Percentiles rank a stretch among this genome's conserved stretches.
Evolutionary conservation across 2,329 filamentous ascomycete genomes (phyloP).

Genomic region (Chaetomium sp.): DNA sequence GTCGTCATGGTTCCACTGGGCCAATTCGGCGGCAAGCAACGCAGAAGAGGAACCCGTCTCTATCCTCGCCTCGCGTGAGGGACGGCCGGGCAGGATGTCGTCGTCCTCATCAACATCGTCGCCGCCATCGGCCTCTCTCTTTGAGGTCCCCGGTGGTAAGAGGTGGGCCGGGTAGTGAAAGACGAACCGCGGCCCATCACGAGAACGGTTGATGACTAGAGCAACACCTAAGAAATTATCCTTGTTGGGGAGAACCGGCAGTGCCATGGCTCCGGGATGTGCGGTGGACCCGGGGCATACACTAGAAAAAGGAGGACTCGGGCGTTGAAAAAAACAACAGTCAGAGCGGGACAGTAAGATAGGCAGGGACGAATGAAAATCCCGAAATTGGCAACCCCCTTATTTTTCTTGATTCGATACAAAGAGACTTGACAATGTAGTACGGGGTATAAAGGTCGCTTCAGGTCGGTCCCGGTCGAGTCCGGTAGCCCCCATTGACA

Average conservation of each 20-base stretch:
- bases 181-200: slow-evolving; percentile 78
- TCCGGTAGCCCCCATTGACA: neutral
- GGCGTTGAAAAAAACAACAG: neutral
- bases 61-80: slow-evolving; percentile 43
- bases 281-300: neutral
- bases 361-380: neutral
- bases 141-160: slow-evolving; percentile 42
- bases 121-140: slow-evolving; percentile 35
- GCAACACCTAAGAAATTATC: slow-evolving; percentile 69
- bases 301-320: neutral
- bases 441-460: neutral
- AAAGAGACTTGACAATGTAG: neutral
- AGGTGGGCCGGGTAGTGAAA: slow-evolving; percentile 82
- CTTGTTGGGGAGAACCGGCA: slow-evolving; percentile 52
- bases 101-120: slow-evolving; percentile 50
- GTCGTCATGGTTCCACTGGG: slow-evolving; percentile 55
- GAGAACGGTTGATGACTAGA: slow-evolving; percentile 72
- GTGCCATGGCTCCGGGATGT: slow-evolving; percentile 46
- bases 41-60: slow-evolving; percentile 40
- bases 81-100: slow-evolving; percentile 53
- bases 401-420: neutral
- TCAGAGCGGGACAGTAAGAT: neutral
- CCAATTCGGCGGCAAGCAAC: slow-evolving; percentile 44
- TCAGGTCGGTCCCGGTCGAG: neutral
- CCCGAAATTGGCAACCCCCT: neutral